Evolutionary conservation across 2,329 filamentous ascomycete species (phyloP).

Genomic region (Ampelomyces quisqualis): DNA sequence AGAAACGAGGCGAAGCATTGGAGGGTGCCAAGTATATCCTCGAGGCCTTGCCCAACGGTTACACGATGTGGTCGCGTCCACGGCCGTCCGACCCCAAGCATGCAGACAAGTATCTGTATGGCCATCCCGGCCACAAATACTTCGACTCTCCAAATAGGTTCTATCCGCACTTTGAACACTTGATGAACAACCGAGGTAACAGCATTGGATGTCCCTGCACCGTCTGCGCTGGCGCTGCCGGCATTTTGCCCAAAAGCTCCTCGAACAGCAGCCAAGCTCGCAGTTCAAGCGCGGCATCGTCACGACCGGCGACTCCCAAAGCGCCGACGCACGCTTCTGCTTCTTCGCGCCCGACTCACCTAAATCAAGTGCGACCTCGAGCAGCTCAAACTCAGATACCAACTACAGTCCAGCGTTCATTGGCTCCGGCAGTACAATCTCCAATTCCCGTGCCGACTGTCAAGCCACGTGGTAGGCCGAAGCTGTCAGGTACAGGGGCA

Average conservation of each 20-base stretch:
- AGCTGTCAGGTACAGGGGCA: slow-evolving; percentile 18
- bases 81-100: slow-evolving; percentile 45
- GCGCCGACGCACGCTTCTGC: background rate
- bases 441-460: background rate
- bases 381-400: too few relatives aligned
- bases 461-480: slow-evolving; percentile 21
- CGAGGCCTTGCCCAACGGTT: slow-evolving; percentile 57
- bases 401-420: too few relatives aligned
- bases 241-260: slow-evolving; percentile 17
- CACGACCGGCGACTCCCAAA: background rate
- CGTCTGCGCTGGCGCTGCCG: slow-evolving; percentile 44
- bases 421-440: background rate
- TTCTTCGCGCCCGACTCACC: too few relatives aligned
- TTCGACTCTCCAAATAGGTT: slow-evolving; percentile 59
- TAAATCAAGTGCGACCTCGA: too few relatives aligned
- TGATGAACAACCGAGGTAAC: slow-evolving; percentile 53
- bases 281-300: slow-evolving; percentile 11
- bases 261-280: slow-evolving; percentile 6
- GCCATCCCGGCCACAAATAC: slow-evolving; percentile 53
- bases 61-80: slow-evolving; percentile 53
- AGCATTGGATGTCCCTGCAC: slow-evolving; percentile 53
- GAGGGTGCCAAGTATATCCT: slow-evolving; percentile 51
- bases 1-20: slow-evolving; percentile 42
- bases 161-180: slow-evolving; percentile 58
- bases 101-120: slow-evolving; percentile 58